phyloP scores from a whole-genome alignment of 352 stramenopile species.

The Globisporangium okanoganense region DNA sequence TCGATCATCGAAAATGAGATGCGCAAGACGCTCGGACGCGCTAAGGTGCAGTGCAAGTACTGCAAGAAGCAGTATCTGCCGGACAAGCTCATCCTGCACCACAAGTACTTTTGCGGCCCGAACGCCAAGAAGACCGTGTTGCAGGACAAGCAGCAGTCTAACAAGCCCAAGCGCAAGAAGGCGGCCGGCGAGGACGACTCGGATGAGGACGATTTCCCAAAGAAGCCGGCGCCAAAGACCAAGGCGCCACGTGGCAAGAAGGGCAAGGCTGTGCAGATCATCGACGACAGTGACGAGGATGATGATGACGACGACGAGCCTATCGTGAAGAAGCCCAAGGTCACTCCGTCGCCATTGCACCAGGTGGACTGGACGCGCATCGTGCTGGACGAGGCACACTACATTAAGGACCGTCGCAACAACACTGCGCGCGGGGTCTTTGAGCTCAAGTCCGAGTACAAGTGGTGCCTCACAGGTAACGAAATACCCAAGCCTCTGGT shows the following conservation, averaged over 20 bases:
- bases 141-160: conserved; percentile 85
- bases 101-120: conserved; percentile 99
- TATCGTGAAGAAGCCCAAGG: conserved; percentile 30
- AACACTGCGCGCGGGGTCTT: conserved; percentile 98
- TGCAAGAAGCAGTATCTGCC: conserved; percentile 91
- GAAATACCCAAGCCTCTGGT: background rate
- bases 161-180: conserved; percentile 42
- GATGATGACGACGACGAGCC: conserved; percentile 25
- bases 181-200: conserved; percentile 61
- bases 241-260: conserved; percentile 27
- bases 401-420: conserved; percentile 92
- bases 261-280: conserved; percentile 17
- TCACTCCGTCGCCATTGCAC: conserved; percentile 82
- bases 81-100: conserved; percentile 92
- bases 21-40: conserved; percentile 66
- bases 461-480: conserved; percentile 97
- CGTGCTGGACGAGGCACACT: conserved; percentile 95
- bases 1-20: conserved; percentile 93
- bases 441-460: conserved; percentile 93
- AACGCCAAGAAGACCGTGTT: conserved; percentile 91
- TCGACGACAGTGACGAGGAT: conserved; percentile 34
- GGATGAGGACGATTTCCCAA: conserved; percentile 35
- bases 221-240: conserved; percentile 42
- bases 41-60: conserved; percentile 92
- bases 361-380: conserved; percentile 96